Base-by-base conservation (phyloP, 208 protist genomes). In the Leishmania braziliensis region DNA sequence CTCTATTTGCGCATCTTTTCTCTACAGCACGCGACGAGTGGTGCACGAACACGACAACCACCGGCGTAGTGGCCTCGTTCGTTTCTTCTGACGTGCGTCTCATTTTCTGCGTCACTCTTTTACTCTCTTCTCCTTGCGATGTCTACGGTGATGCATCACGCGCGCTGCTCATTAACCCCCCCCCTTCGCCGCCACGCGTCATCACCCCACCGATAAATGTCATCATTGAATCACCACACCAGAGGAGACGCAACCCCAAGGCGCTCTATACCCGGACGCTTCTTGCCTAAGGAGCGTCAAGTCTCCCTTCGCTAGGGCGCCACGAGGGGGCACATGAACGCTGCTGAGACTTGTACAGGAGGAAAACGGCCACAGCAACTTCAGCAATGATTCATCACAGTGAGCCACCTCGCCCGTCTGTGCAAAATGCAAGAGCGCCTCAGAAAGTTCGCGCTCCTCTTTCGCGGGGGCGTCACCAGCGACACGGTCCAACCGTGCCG, bases 211-310 rank as follows among this genome's bases (percentile, higher is more conserved):
- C 68, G 43, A 53, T 50, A 8, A 48, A 72, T 72, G 36, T 14
- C 16, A 43, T 8, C 29, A 20, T 33, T 72, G 36, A 72, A 48
- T n/a, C 20, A 51, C 23, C 6, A 16, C 18, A 51, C 16, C 39
- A 72, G 43, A 72, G 43, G 20, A 14, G 16, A 23, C 46, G 20
- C 46, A 23, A 20, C 51, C 43, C 16, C 36, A 51, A 29, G 23
- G 10, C 23, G 26, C 39, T 72, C 43, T 50, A 72, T 65, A 65
- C 36, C 39, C 68, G 43, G 36, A 26, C 23, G 68, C 5, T 50
- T 72, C 68, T 26, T 48, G 23, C 43, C 68, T 43, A 82, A 77
- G 48, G 60, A 50, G 51, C 51, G 3, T 70, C 53, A 18, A n/a
- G 48, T 23, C 8, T 36, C 66, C 33, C 33, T 33, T 29, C 18